Evolutionary conservation across 225 moss, liverwort and hornwort species (phyloP).

Genomic region (Marchantia polymorpha): DNA sequence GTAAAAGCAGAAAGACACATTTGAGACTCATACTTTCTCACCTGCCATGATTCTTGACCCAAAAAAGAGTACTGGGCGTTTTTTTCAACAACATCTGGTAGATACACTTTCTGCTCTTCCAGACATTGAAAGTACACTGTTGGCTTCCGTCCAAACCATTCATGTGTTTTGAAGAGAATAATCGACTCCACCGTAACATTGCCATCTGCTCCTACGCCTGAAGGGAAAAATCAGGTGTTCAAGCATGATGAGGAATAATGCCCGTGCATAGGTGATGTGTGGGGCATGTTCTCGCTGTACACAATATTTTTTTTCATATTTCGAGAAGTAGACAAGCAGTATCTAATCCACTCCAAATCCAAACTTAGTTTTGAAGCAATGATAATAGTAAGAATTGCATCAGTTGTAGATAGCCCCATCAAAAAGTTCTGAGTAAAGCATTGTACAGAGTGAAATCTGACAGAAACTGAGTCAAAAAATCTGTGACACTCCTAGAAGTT

Average conservation of each 20-base stretch:
- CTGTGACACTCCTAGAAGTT: no score
- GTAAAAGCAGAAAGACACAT: no score
- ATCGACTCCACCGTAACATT: constrained; percentile 81
- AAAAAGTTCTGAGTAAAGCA: no score
- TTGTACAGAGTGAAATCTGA: no score
- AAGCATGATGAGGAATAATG: background rate
- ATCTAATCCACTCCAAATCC: background rate
- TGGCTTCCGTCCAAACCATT: constrained; percentile 77
- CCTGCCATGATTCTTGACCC: constrained; percentile 93
- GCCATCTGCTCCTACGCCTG: constrained; percentile 84
- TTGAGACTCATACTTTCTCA: constrained; percentile 22
- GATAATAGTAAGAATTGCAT: background rate
- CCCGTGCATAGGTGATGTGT: background rate
- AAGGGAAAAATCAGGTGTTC: background rate
- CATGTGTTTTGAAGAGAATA: constrained; percentile 73
- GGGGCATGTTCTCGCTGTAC: background rate
- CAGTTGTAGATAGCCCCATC: no score
- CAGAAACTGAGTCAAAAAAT: no score
- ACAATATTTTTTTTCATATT: no score
- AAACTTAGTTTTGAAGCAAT: background rate
- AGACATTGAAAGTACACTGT: constrained; percentile 73
- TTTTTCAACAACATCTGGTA: constrained; percentile 75
- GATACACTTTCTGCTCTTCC: constrained; percentile 58
- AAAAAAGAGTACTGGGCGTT: constrained; percentile 54
- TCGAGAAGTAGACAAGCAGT: background rate